Percentiles rank a stretch among this genome's conserved stretches.
Conservation (phyloP, 176 grass and related monocot species). For the Oryza australiensis region DNA sequence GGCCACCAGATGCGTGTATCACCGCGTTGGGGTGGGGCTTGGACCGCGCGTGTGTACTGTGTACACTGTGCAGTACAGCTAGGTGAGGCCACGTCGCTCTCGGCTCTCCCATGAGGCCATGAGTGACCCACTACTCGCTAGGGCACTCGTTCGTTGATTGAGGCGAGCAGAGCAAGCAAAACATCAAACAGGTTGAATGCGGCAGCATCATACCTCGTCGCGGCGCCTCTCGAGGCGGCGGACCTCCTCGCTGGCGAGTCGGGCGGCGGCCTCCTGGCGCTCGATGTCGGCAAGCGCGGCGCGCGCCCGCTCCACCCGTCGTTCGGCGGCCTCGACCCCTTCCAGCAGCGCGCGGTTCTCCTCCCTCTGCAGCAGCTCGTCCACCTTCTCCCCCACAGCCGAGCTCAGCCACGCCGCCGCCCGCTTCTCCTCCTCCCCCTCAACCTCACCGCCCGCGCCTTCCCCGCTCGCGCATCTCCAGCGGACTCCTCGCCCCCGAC, state of each 20-base stretch:
- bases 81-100: conserved; percentile 3
- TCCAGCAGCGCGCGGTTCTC: conserved; percentile 71
- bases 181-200: conserved; percentile 32
- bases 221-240: conserved; percentile 61
- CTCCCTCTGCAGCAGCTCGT: conserved; percentile 68
- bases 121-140: neutral
- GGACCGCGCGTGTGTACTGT: neutral
- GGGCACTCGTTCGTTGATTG: neutral
- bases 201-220: conserved; percentile 52
- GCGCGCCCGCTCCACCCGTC: conserved; percentile 74
- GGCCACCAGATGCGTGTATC: neutral
- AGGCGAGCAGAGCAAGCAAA: conserved; percentile 7
- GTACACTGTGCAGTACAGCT: neutral
- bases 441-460: neutral
- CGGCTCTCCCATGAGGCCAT: neutral
- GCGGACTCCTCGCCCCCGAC: conserved; percentile 10
- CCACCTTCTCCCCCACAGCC: conserved; percentile 62
- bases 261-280: conserved; percentile 58
- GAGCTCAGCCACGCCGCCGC: conserved; percentile 44
- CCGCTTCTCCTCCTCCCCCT: neutral
- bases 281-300: conserved; percentile 71
- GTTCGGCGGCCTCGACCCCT: conserved; percentile 71
- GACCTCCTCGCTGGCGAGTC: conserved; percentile 55
- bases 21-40: neutral
- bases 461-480: conserved; percentile 40